Evolutionary conservation across 108 stramenopile species (phyloP), one percentile per base, ranked within the genome.

Genomic region (Skeletonema menzelii): DNA sequence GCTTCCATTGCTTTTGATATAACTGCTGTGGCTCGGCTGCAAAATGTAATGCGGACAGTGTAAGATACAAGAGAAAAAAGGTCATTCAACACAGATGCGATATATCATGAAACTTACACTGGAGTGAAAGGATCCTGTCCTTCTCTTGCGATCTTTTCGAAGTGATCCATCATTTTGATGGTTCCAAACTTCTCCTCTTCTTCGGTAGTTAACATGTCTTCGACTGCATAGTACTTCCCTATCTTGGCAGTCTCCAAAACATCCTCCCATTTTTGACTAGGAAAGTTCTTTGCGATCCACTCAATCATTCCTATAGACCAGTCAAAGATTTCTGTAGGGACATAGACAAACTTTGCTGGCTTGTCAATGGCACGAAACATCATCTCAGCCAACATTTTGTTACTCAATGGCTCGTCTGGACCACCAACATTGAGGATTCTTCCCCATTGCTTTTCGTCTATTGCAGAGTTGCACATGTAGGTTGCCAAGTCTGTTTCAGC

Each of bases 221-320:
- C 91, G 6, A 95, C 94, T 56, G 94, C 94, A 72, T 95, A 93
- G 71, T 93, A 95, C 63, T 93, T 93, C 13, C 94, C 94, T 62
- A 95, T 95, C 42, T 86, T 73, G 8, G 90, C 90, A 53, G 88
- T 83, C 67, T 95, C 94, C 13, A 89, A 77, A 11, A 85, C 89
- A 75, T 95, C 92, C 63, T 88, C 84, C 63, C 88, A 75, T 24
- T 72, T 61, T 15, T 84, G 67, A n/a, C 40, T 56, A 28, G 76
- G 70, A 20, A 81, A 71, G 24, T 70, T 57, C 56, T 64, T 67
- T 11, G 84, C 88, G 30, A 93, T 19, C 12, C 55, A 79, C 47
- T 89, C 84, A 28, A 95, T 65, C n/a, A 71, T 42, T 5, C 67
- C 72, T 56, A 95, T 91, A 59, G 89, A 85, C 1, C 74, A 37